Base-by-base conservation (phyloP, 306 rosid species). In the Cajanus cajan region DNA sequence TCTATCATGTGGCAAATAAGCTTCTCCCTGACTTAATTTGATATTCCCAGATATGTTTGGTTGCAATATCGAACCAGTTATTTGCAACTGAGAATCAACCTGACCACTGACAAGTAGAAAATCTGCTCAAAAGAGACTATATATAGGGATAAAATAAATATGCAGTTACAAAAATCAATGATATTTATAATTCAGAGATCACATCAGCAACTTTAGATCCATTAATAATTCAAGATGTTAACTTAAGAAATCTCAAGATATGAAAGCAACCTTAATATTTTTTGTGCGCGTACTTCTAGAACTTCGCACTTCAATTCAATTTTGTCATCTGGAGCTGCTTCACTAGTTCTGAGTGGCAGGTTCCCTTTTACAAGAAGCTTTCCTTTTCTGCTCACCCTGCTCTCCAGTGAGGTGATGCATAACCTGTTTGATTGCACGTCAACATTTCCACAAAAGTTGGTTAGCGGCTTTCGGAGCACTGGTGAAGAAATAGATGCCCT, bases 81-180 rank as follows among this genome's bases (percentile, higher is more conserved):
- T 92, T 88, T 94, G 97, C 90, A 94, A 77, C 82, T 92, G 96
- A 68, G 98, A 85, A 86, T 94, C 98, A 82, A 94, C 97, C 90
- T 92, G 98, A 74, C 96, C 98, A 81, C 98, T 94, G 90, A 50
- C 66, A 76, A 77, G 41, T 31, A 80, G 52, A 69, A 47, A 48
- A 69, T 75, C 24, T 79, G 78, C 52, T 48, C 76, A 40, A 65
- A 19, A 54, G 71, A 71, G 72, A 14, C 54, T 72, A 64, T 41
- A 43, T 54, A 78, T 44, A 31, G 33, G 39, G 36, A 5, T 24
- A 24, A 48, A 77, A 7, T 13, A 77, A 58, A 16, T 36, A 9
- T 11, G 4, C 76, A 44, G 43, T 54, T 28, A 37, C 59, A 48
- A 48, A 76, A 28, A 48, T 28, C 16, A 69, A 71, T 14, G 25